phyloP scores from a whole-genome alignment of 176 grass and related monocot genomes.

The Rhynchospora pubera region DNA sequence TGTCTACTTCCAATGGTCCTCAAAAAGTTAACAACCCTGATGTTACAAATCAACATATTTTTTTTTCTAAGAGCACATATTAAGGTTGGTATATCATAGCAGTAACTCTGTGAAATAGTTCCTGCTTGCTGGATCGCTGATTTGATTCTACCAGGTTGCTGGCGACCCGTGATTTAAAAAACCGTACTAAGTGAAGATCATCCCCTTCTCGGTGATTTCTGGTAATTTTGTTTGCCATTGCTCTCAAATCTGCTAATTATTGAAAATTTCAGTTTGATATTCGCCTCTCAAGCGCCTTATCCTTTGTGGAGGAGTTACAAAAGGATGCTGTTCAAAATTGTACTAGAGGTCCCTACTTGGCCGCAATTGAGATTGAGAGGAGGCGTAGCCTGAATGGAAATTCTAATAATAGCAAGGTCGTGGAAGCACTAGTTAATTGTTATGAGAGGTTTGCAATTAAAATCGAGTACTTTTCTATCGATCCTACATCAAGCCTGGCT shows the following conservation, averaged over 20 bases:
- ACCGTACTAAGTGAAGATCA: background rate
- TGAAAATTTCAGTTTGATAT: slow-evolving; percentile 55
- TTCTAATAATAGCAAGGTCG: slow-evolving; percentile 42
- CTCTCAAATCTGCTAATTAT: background rate
- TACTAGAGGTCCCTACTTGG: slow-evolving; percentile 81
- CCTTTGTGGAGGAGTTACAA: slow-evolving; percentile 79
- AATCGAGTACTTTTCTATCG: slow-evolving; percentile 9
- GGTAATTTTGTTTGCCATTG: background rate
- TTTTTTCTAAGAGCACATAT: background rate
- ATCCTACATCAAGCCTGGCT: slow-evolving; percentile 10
- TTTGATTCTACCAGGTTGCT: background rate
- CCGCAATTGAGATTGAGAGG: slow-evolving; percentile 82
- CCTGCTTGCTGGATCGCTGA: background rate
- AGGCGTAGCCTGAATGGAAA: slow-evolving; percentile 41
- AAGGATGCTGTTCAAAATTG: slow-evolving; percentile 39
- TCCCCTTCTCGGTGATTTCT: background rate
- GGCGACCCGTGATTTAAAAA: background rate
- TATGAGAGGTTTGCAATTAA: slow-evolving; percentile 52
- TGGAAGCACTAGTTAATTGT: slow-evolving; percentile 69
- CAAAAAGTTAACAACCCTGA: background rate
- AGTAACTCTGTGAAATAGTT: background rate
- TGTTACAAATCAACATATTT: background rate
- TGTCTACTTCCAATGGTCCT: background rate
- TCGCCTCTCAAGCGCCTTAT: slow-evolving; percentile 64
- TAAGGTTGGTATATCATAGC: background rate